Conservation (phyloP, 495 filamentous ascomycete genomes). For the Penicillium coffeae region DNA sequence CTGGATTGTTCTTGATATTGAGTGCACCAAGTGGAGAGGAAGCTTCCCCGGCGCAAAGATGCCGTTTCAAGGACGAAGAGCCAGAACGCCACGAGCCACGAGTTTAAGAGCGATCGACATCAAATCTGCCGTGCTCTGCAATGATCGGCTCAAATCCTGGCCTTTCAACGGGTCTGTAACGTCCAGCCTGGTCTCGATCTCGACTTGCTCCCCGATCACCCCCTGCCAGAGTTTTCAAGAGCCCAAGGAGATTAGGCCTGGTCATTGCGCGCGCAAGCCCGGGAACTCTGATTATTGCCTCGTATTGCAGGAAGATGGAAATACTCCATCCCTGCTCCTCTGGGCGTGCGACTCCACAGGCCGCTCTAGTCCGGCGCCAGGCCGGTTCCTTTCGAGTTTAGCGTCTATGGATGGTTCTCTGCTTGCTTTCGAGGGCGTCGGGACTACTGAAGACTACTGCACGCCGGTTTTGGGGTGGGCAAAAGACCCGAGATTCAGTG, state of each 20-base stretch:
- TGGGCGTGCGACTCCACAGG: conserved; percentile 19
- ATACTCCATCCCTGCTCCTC: not conserved
- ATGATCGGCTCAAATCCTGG: not conserved
- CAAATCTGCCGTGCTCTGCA: not conserved
- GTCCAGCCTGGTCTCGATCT: not conserved
- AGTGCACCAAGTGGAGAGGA: no score
- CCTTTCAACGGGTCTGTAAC: not conserved
- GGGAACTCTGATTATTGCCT: no score
- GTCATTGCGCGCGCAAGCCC: no score
- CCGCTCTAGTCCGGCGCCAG: conserved; percentile 25
- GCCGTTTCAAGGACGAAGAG: no score
- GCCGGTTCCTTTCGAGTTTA: conserved; percentile 10
- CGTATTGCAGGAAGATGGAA: no score
- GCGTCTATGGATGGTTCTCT: not conserved
- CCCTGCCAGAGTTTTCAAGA: no score
- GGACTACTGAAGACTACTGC: no score
- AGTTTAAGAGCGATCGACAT: not conserved
- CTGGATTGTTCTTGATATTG: no score
- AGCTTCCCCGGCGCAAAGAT: no score
- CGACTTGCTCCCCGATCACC: not conserved
- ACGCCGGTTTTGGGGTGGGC: not conserved
- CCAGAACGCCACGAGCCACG: no score
- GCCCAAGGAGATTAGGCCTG: no score
- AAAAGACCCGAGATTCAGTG: no score
- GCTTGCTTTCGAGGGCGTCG: not conserved